Evolutionary conservation across 2,329 filamentous ascomycete species (phyloP), one percentile per base, ranked within the genome.

Genomic region (Arthroderma sp.): DNA sequence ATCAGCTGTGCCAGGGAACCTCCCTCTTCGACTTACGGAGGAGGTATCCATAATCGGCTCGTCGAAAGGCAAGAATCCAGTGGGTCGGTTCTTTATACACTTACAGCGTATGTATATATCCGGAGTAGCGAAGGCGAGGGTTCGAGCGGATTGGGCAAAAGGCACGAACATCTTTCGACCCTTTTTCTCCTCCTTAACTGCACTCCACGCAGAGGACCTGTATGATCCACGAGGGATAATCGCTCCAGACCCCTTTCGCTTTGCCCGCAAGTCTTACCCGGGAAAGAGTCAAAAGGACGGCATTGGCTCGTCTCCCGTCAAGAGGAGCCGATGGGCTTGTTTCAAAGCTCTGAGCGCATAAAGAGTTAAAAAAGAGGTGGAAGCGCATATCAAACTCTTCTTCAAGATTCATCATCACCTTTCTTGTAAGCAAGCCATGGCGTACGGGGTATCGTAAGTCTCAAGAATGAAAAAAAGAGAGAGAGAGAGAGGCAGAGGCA

Each of bases 1-100:
- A 59, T 63, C 60, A 63, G 60, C 62, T 63, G 60, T 58, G 58
- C 57, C 54, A 19, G 47, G 47, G 25, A 31, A 35, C 17, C 47
- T 51, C 28, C 47, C 28, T 51, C n/a, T 51, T 51, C 23, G 13
- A 11, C 13, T 33, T 33, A 31, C 15, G 28, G 47, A 49, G 47
- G 38, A 53, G 53, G 56, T 55, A 19, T 19, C 37, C 49, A 41
- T 31, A 31, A 52, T 43, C 38, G 47, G 43, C 51, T 39, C 25
- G 39, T 38, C 6, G 52, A 21, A 54, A 33, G 37, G 37, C 35
- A 25, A 25, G 37, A 39, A 39, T 47, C 37, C 38, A n/a, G 33
- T 54, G 35, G 52, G 52, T 25, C 19, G 52, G 28, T 39, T 25
- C 33, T 15, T n/a, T 13, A n/a, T 15, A 17, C 25, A 21, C 35